Conservation (phyloP, 306 rosid genomes). For the Rosa persica region DNA sequence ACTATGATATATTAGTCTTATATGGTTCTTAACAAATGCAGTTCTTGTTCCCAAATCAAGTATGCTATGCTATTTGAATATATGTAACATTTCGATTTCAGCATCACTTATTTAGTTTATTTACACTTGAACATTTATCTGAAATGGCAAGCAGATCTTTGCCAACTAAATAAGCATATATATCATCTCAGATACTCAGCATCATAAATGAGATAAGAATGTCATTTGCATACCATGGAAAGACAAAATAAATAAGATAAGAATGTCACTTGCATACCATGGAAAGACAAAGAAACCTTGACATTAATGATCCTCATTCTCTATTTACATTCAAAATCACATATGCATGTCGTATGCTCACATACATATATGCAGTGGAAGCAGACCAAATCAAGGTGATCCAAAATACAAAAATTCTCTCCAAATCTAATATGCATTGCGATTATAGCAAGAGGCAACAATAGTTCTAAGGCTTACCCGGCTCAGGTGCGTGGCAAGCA, state of each 20-base stretch:
- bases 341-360: background rate
- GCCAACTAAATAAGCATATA: background rate
- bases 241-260: too few species aligned
- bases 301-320: background rate
- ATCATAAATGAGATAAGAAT: background rate
- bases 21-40: background rate
- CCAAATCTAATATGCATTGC: conserved; percentile 3
- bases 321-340: conserved; percentile 2
- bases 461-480: conserved; percentile 42
- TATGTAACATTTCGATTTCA: background rate
- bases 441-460: background rate
- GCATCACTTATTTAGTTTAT: background rate
- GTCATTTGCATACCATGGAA: background rate
- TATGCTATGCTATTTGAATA: background rate
- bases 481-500: conserved; percentile 68
- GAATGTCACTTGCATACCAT: too few species aligned
- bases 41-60: background rate
- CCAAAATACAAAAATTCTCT: conserved; percentile 2
- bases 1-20: background rate
- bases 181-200: background rate
- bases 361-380: conserved; percentile 10
- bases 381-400: conserved; percentile 13
- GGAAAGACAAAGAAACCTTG: conserved; percentile 4
- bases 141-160: background rate
- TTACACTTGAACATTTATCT: background rate